These are phyloP conservation scores for Solanum lycopersicoides DNA, from an alignment of 257 asterid genomes.

Conservation along the genomic window DNA sequence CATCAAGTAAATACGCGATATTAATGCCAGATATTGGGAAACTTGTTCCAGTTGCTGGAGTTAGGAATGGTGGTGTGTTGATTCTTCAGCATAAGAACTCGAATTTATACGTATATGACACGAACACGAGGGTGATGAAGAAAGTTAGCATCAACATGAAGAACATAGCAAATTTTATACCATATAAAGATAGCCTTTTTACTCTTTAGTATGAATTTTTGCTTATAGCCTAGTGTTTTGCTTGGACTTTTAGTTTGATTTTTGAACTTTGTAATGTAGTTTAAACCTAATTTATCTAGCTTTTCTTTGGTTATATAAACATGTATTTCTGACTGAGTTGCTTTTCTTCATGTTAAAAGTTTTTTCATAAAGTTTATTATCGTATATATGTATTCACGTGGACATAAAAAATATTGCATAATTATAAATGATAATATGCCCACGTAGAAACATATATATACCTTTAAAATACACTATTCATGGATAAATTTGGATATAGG, in stretches of 20 bases:
- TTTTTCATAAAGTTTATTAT: too few relatives aligned
- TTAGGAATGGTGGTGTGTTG: background rate
- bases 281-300: background rate
- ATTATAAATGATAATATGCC: too few relatives aligned
- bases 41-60: background rate
- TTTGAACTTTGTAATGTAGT: background rate
- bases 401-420: too few relatives aligned
- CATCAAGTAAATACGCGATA: background rate
- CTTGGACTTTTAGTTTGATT: background rate
- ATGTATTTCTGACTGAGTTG: background rate
- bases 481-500: too few relatives aligned
- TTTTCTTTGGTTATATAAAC: background rate
- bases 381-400: too few relatives aligned
- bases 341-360: too few relatives aligned
- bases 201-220: background rate
- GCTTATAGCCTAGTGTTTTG: background rate
- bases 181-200: constrained; percentile 1
- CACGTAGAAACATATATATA: too few relatives aligned
- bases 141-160: background rate
- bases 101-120: background rate
- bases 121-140: background rate
- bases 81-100: background rate
- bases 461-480: too few relatives aligned
- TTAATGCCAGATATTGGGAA: constrained; percentile 3
- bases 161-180: background rate